Conservation (phyloP, 768 basidiomycete genomes). For the Calocybe indica region DNA sequence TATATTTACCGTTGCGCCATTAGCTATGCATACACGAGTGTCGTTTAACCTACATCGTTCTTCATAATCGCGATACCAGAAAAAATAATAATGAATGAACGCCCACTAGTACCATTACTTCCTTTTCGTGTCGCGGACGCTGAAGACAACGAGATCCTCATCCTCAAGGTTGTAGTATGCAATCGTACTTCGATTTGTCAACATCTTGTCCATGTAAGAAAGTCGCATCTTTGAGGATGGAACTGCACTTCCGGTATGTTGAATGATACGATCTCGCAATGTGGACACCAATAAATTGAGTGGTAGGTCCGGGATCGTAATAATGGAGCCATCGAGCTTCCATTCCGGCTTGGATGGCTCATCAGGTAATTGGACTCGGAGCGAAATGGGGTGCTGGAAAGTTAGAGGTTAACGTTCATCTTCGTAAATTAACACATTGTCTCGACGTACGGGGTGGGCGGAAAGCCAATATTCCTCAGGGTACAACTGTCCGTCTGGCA, state of each 20-base stretch:
- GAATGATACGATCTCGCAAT: constrained; percentile 82
- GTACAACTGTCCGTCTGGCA: constrained; percentile 80
- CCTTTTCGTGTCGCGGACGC: constrained; percentile 61
- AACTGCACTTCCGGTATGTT: constrained; percentile 71
- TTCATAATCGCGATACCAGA: too few species aligned
- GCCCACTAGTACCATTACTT: constrained; percentile 44
- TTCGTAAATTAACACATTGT: not conserved
- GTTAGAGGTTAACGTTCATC: not conserved
- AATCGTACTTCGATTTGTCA: constrained; percentile 81
- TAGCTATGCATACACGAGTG: too few species aligned
- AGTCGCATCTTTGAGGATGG: constrained; percentile 77
- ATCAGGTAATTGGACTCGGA: constrained; percentile 78
- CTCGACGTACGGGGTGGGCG: constrained; percentile 69
- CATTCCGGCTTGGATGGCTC: constrained; percentile 86
- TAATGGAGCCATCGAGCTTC: constrained; percentile 80
- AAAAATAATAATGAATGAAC: too few species aligned
- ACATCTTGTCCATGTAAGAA: constrained; percentile 76
- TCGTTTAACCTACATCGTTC: too few species aligned
- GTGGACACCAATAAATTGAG: constrained; percentile 83
- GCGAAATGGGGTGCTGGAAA: constrained; percentile 73
- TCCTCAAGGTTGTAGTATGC: constrained; percentile 89
- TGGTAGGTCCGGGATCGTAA: constrained; percentile 78
- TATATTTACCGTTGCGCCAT: too few species aligned
- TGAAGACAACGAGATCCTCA: constrained; percentile 77
- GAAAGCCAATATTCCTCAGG: constrained; percentile 86